A percentile compares a stretch with the other conserved stretches of the same genome.
Evolutionary conservation across 306 rosid species (phyloP).

Genomic region (Begonia peltatifolia): DNA sequence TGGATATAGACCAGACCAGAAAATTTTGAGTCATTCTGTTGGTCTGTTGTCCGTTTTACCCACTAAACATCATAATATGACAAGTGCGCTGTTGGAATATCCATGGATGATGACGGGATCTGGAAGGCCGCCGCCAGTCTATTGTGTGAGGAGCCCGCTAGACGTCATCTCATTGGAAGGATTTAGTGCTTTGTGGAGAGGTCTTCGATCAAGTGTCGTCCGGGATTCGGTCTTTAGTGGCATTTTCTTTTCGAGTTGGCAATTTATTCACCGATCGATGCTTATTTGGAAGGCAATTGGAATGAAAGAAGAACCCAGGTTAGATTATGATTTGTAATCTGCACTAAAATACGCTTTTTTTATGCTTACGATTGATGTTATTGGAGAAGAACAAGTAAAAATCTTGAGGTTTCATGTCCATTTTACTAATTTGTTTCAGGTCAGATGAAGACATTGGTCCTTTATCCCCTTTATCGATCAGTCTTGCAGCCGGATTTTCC

Average conservation of each 20-base stretch:
- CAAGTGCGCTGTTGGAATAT: conserved; percentile 48
- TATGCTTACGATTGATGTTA: not conserved
- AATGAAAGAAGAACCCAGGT: conserved; percentile 86
- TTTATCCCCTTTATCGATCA: conserved; percentile 55
- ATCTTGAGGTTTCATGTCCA: no score
- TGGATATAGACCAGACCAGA: conserved; percentile 59
- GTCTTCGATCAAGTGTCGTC: conserved; percentile 59
- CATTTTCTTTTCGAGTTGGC: conserved; percentile 76
- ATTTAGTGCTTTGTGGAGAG: conserved; percentile 75
- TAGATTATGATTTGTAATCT: not conserved
- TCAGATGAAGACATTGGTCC: no score
- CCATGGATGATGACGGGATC: conserved; percentile 97
- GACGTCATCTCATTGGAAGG: conserved; percentile 76
- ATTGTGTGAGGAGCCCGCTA: conserved; percentile 38
- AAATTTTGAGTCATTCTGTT: conserved; percentile 39
- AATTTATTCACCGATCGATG: conserved; percentile 65
- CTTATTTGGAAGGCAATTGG: conserved; percentile 81
- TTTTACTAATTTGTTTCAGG: no score
- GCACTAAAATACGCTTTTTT: not conserved
- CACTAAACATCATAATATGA: conserved; percentile 45
- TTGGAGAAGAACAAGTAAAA: no score
- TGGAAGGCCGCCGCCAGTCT: conserved; percentile 65
- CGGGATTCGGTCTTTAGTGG: conserved; percentile 86
- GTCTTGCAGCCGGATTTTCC: conserved; percentile 81
- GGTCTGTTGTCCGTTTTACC: conserved; percentile 64